Evolutionary conservation across 2,329 filamentous ascomycete species (phyloP), one percentile per base, ranked within the genome.

Genomic region (Sclerotinia minor): DNA sequence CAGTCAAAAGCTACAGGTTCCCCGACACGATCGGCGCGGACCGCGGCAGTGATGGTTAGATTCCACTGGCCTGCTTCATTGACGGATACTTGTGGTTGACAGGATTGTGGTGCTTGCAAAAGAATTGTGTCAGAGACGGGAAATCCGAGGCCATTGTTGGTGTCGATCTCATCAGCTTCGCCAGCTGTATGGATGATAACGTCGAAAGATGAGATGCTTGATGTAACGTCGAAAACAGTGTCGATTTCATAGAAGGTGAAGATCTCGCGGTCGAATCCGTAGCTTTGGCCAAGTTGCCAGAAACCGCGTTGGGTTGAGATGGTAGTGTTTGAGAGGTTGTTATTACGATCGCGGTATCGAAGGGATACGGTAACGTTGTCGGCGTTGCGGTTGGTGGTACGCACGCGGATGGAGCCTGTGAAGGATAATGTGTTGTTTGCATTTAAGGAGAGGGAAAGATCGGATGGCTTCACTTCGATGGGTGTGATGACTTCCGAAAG

Each of bases 401-500:
- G 59, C n/a, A 63, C 32, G 15, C 45, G 59, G 59, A 63, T 63
- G 9, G 50, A 24, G 5, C 59, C 59, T 24, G 45, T 11, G 15
- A 63, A 50, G 8, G 47, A 19, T 11, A 63, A 47, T 3, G 59
- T 63, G 45, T 41, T 38, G 24, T 63, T 63, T 26, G 45, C n/a
- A 5, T 15, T 45, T 2, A 63, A 21, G n/a, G 32, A 1, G 5
- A 63, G 15, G 15, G n/a, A 0, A 13, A 63, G 38, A 2, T 9
- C 8, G 15, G 13, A 38, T 63, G 59, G 59, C 45, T 63, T 63
- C 15, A 63, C 45, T 50, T 61, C 59, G 8, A 50, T 87, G 87
- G 85, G 84, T 4, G 77, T 76, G 67, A 88, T 81, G 1, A 83
- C 80, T 41, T 83, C 82, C 0, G 82, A 81, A 4, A 88, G 80